Evolutionary conservation across 192 early-diverging fungal genomes (phyloP).

Genomic region (Tieghemiomyces parasiticus): DNA sequence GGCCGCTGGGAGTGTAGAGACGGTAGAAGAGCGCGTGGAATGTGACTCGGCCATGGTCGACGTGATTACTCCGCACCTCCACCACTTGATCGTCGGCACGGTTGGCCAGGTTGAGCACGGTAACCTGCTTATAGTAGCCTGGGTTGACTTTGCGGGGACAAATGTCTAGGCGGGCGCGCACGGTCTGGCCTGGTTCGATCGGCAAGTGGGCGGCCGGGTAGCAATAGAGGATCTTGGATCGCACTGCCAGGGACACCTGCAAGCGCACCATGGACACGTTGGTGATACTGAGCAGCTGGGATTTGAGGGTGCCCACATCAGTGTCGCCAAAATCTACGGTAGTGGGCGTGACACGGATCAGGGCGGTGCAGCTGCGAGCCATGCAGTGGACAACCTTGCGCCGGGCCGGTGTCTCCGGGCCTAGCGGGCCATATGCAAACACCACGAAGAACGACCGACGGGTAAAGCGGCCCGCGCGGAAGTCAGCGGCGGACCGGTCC

Average conservation of each 20-base stretch:
- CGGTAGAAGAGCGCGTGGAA: constrained; percentile 95
- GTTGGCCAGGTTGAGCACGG: constrained; percentile 80
- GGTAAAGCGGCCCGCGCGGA: constrained; percentile 54
- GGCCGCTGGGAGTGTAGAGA: constrained; percentile 64
- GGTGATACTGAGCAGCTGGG: constrained; percentile 58
- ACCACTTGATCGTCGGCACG: constrained; percentile 80
- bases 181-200: constrained; percentile 62
- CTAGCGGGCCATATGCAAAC: constrained; percentile 31
- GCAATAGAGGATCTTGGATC: constrained; percentile 87
- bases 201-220: constrained; percentile 42
- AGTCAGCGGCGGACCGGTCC: constrained; percentile 41
- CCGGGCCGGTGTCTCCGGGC: constrained; percentile 29
- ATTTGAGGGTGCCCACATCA: constrained; percentile 86
- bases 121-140: constrained; percentile 92
- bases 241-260: constrained; percentile 67
- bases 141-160: constrained; percentile 97
- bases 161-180: constrained; percentile 78
- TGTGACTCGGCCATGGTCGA: constrained; percentile 92
- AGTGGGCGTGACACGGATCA: constrained; percentile 73
- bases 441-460: constrained; percentile 54
- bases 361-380: constrained; percentile 79
- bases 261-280: constrained; percentile 82
- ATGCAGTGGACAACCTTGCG: constrained; percentile 76
- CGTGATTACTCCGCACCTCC: constrained; percentile 82
- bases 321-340: constrained; percentile 90